These are phyloP conservation scores for Talaromyces rugulosus DNA, from an alignment of 2,329 filamentous ascomycete genomes.

Conservation along the genomic window DNA sequence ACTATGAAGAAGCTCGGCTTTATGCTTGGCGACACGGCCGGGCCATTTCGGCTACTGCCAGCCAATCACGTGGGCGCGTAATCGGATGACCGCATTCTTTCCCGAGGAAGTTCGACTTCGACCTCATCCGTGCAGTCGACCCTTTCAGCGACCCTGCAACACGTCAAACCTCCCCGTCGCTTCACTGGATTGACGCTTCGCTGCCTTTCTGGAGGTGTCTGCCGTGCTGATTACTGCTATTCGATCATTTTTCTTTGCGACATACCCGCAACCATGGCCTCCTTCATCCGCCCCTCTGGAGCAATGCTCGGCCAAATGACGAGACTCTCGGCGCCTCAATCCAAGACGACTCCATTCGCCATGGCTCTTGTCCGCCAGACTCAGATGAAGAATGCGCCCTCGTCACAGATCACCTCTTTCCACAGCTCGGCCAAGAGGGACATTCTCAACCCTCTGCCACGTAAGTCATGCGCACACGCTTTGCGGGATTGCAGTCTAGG, in stretches of 20 bases:
- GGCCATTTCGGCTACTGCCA: conserved; percentile 35
- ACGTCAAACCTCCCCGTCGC: not conserved
- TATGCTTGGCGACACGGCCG: conserved; percentile 19
- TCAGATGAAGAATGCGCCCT: conserved; percentile 27
- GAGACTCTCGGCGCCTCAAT: conserved; percentile 23
- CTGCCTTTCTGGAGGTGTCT: not conserved
- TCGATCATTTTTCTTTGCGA: not conserved
- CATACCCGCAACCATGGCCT: conserved; percentile 29
- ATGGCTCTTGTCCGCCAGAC: conserved; percentile 14
- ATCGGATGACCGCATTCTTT: conserved; percentile 39
- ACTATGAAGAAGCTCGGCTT: conserved; percentile 7
- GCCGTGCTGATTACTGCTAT: not conserved
- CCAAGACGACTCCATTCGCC: conserved; percentile 17
- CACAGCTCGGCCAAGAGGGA: conserved; percentile 73
- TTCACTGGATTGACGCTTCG: conserved; percentile 1
- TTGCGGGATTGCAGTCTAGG: not conserved
- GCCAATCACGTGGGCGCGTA: conserved; percentile 32
- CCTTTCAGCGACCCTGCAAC: conserved; percentile 14
- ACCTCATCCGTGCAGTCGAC: not conserved
- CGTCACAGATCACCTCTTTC: conserved; percentile 69
- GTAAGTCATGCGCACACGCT: conserved; percentile 53
- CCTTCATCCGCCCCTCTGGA: conserved; percentile 36
- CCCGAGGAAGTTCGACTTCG: conserved; percentile 33
- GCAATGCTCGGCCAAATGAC: conserved; percentile 34
- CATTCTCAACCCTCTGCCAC: conserved; percentile 79